A percentile compares a stretch with the other conserved stretches of the same genome.
Conservation (phyloP, 2,329 filamentous ascomycete genomes). For the Acephala macrosclerotiorum region DNA sequence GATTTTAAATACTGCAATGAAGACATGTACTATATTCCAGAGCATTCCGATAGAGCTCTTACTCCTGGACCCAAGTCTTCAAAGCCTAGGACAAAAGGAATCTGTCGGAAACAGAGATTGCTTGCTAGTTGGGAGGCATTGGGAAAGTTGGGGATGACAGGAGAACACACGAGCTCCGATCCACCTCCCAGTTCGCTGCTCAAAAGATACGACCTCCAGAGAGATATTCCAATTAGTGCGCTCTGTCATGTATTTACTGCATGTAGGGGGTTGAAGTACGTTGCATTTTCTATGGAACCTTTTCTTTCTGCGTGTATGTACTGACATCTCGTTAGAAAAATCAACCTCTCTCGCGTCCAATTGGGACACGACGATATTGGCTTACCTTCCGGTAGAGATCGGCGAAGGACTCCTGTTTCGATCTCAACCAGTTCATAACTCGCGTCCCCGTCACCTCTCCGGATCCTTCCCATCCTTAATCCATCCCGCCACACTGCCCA, state of each 20-base stretch:
- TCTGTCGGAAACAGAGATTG: neutral
- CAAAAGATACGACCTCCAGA: conserved; percentile 22
- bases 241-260: conserved; percentile 36
- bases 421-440: neutral
- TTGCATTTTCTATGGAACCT: neutral
- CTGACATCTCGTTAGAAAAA: conserved; percentile 22
- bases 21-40: conserved; percentile 20
- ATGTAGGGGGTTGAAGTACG: conserved; percentile 31
- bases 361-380: conserved; percentile 31
- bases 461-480: neutral
- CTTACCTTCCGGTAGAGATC: neutral
- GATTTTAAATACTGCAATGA: conserved; percentile 37
- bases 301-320: neutral
- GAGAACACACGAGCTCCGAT: conserved; percentile 20
- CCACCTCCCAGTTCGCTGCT: conserved; percentile 33
- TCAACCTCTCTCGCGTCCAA: conserved; percentile 34
- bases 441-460: neutral
- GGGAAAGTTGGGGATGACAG: neutral
- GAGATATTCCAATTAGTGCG: conserved; percentile 36
- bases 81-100: neutral
- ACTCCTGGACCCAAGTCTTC: neutral
- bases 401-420: neutral
- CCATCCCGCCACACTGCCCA: neutral
- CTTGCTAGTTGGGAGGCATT: neutral
- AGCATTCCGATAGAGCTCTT: neutral